These are phyloP conservation scores for Pichia scutulata DNA, from an alignment of 805 yeast species.

Conservation along the genomic window DNA sequence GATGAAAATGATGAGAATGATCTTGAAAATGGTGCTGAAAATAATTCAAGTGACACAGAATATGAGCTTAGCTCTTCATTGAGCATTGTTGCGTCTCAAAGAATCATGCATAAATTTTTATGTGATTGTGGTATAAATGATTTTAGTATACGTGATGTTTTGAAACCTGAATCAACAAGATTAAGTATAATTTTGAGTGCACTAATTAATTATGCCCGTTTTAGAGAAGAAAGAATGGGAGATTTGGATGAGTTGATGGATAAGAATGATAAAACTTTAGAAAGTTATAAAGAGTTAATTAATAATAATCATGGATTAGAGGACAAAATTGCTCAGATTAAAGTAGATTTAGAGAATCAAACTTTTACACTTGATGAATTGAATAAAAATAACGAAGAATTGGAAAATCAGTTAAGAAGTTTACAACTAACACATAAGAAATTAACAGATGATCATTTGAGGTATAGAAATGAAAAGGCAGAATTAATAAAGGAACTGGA, in stretches of 20 bases:
- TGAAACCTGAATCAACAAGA: constrained; percentile 68
- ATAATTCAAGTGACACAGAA: constrained; percentile 4
- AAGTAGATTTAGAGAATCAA: constrained; percentile 14
- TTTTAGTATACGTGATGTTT: constrained; percentile 64
- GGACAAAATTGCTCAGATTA: constrained; percentile 18
- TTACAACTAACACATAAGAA: constrained; percentile 57
- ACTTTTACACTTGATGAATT: constrained; percentile 35
- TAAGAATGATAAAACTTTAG: constrained; percentile 43
- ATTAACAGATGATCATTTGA: constrained; percentile 51
- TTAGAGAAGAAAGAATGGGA: constrained; percentile 66
- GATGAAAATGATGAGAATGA: neutral
- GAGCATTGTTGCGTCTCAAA: constrained; percentile 47
- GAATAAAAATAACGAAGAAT: constrained; percentile 41
- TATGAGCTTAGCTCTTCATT: constrained; percentile 32
- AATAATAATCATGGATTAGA: constrained; percentile 34
- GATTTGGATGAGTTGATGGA: constrained; percentile 60
- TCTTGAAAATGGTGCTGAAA: constrained; percentile 2
- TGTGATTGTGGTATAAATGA: constrained; percentile 71
- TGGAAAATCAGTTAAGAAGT: constrained; percentile 55
- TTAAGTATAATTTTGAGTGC: constrained; percentile 66
- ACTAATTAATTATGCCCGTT: constrained; percentile 76
- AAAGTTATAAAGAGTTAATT: constrained; percentile 36
- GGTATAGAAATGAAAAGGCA: constrained; percentile 57
- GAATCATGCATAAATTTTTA: constrained; percentile 54
- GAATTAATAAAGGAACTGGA: constrained; percentile 51